A percentile compares a stretch with the other conserved stretches of the same genome.
Evolutionary conservation across 2,329 filamentous ascomycete genomes (phyloP).

Genomic region (Shiraia sp.): DNA sequence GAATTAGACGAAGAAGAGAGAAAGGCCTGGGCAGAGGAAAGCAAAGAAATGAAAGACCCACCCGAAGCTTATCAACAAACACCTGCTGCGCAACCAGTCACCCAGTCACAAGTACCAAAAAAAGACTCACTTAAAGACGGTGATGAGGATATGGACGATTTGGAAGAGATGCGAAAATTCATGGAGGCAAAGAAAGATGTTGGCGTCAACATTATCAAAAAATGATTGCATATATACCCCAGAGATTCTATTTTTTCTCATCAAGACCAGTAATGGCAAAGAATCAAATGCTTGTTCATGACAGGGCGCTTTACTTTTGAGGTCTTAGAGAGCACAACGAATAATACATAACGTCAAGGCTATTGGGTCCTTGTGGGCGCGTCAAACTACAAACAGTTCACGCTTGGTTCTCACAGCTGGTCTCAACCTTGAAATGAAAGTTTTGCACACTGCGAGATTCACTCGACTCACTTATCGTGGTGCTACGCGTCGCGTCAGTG

Average conservation of each 20-base stretch:
- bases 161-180: constrained; percentile 46
- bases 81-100: constrained; percentile 6
- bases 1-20: constrained; percentile 82
- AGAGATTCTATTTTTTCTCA: too few relatives aligned
- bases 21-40: constrained; percentile 75
- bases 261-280: too few relatives aligned
- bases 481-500: constrained; percentile 12
- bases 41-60: constrained; percentile 49
- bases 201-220: constrained; percentile 74
- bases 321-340: too few relatives aligned
- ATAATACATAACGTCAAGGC: too few relatives aligned
- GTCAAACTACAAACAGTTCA: neutral
- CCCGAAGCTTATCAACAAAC: constrained; percentile 11
- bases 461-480: too few relatives aligned
- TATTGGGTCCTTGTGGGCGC: neutral
- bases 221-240: constrained; percentile 29
- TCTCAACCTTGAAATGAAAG: too few relatives aligned
- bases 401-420: too few relatives aligned
- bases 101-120: constrained; percentile 10
- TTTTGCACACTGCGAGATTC: too few relatives aligned
- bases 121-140: constrained; percentile 18
- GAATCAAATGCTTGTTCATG: neutral
- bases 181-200: constrained; percentile 53
- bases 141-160: constrained; percentile 42
- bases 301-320: too few relatives aligned